These are phyloP conservation scores for Bipolaris gigantea DNA, from an alignment of 2,329 filamentous ascomycete genomes.

Conservation along the genomic window DNA sequence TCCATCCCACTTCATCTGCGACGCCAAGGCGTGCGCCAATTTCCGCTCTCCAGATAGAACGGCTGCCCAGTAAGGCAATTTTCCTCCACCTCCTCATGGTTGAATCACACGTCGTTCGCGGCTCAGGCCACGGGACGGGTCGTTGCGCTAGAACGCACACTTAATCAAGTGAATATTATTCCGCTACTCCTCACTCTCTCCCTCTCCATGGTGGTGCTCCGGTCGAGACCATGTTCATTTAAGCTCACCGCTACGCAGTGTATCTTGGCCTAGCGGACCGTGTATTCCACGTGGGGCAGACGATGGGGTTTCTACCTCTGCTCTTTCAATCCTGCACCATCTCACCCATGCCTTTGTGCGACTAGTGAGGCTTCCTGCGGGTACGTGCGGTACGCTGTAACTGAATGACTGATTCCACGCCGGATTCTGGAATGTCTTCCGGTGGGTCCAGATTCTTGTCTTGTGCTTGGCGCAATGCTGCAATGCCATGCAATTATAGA, in stretches of 20 bases:
- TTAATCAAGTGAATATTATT: slow-evolving; percentile 8
- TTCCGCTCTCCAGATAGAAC: slow-evolving; percentile 5
- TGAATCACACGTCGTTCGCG: background rate
- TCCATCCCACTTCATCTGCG: background rate
- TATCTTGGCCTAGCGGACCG: slow-evolving; percentile 3
- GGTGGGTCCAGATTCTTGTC: background rate
- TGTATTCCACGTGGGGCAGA: background rate
- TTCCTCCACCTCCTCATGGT: slow-evolving; percentile 2
- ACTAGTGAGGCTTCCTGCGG: background rate
- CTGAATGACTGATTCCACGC: background rate
- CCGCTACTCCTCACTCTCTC: slow-evolving; percentile 1
- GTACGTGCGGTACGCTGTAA: background rate
- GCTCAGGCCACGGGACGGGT: background rate
- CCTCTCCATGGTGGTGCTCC: slow-evolving; percentile 1
- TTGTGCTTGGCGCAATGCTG: background rate
- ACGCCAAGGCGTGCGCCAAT: slow-evolving; percentile 4
- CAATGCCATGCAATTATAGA: background rate
- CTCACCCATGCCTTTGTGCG: background rate
- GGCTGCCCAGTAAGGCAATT: slow-evolving; percentile 8
- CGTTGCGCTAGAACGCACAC: background rate
- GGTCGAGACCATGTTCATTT: background rate
- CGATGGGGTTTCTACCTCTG: background rate
- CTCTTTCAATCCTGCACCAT: background rate
- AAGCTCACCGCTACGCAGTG: slow-evolving; percentile 10
- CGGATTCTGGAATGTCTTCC: background rate